phyloP scores from a whole-genome alignment of 2,329 filamentous ascomycete genomes.

The Beauveria sp. region DNA sequence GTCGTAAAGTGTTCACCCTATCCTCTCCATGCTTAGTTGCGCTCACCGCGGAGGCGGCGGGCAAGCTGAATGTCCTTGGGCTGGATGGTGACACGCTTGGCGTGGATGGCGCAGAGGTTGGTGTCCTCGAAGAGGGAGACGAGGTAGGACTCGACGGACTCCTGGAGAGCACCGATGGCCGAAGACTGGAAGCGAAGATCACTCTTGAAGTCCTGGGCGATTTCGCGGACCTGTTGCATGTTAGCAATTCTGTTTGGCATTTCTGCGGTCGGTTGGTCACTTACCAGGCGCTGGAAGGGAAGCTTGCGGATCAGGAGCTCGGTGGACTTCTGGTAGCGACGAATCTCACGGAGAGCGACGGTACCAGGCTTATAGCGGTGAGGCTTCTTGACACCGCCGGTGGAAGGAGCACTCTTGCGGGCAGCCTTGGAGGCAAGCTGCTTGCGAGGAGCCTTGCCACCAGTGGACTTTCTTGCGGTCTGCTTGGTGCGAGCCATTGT shows the following conservation, averaged over 20 bases:
- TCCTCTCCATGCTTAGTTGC: slow-evolving; percentile 53
- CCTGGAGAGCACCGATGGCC: slow-evolving; percentile 93
- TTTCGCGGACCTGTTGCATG: slow-evolving; percentile 68
- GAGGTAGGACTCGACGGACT: slow-evolving; percentile 97
- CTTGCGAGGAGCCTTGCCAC: slow-evolving; percentile 80
- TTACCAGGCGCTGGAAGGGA: slow-evolving; percentile 89
- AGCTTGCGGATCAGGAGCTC: slow-evolving; percentile 96
- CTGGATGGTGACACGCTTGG: slow-evolving; percentile 98
- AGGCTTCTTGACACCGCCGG: slow-evolving; percentile 95
- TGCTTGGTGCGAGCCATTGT: slow-evolving; percentile 61
- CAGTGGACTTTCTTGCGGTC: slow-evolving; percentile 68
- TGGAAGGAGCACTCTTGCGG: slow-evolving; percentile 95
- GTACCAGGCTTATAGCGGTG: slow-evolving; percentile 87
- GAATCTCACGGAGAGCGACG: slow-evolving; percentile 96
- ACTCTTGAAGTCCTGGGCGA: slow-evolving; percentile 91
- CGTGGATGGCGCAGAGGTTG: slow-evolving; percentile 93
- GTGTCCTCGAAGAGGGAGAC: slow-evolving; percentile 82
- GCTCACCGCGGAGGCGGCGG: slow-evolving; percentile 88
- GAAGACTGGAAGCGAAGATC: slow-evolving; percentile 97
- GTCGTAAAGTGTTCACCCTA: slow-evolving; percentile 31
- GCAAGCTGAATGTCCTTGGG: slow-evolving; percentile 96
- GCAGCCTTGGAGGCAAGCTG: slow-evolving; percentile 99
- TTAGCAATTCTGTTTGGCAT: neutral
- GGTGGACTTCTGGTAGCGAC: slow-evolving; percentile 95
- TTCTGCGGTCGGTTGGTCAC: slow-evolving; percentile 17